Conservation (phyloP, 768 basidiomycete genomes). For the Xanthoconium purpureum region DNA sequence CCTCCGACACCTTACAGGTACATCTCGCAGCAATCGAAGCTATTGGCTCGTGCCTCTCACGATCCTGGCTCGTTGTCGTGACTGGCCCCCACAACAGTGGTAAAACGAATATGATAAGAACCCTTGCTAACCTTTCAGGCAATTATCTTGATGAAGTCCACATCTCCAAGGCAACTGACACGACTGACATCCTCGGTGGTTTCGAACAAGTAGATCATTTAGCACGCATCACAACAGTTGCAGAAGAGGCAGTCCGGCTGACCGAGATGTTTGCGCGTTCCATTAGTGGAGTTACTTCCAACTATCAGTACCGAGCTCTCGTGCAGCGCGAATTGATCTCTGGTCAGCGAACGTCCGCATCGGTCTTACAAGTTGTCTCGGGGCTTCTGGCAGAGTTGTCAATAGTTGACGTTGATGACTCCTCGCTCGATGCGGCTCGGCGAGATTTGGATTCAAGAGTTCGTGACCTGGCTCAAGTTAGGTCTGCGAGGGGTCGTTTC, state of each 20-base stretch:
- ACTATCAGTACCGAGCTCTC: slow-evolving; percentile 11
- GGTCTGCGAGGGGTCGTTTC: slow-evolving; percentile 54
- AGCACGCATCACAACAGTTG: slow-evolving; percentile 36
- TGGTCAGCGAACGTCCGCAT: slow-evolving; percentile 12
- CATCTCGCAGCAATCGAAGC: slow-evolving; percentile 72
- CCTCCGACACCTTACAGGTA: slow-evolving; percentile 53
- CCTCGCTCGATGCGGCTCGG: slow-evolving; percentile 10
- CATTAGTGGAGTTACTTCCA: slow-evolving; percentile 18
- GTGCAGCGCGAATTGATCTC: slow-evolving; percentile 19
- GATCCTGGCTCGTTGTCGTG: slow-evolving; percentile 87
- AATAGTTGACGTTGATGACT: slow-evolving; percentile 6
- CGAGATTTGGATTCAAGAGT: slow-evolving; percentile 22
- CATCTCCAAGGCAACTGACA: slow-evolving; percentile 85
- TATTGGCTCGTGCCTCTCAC: slow-evolving; percentile 64
- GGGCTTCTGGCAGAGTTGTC: slow-evolving; percentile 31
- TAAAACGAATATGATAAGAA: slow-evolving; percentile 73
- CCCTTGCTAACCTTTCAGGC: slow-evolving; percentile 70
- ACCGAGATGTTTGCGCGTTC: slow-evolving; percentile 41
- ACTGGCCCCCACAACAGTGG: slow-evolving; percentile 73
- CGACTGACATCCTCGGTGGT: slow-evolving; percentile 89
- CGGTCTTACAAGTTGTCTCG: slow-evolving; percentile 25
- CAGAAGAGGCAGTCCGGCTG: slow-evolving; percentile 40
- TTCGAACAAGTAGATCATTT: slow-evolving; percentile 84
- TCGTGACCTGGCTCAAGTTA: slow-evolving; percentile 17
- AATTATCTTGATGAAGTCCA: slow-evolving; percentile 66